Percentiles rank a stretch among this genome's conserved stretches.
These are phyloP conservation scores for Microcyclospora pomicola DNA, from an alignment of 2,329 filamentous ascomycete genomes.

Conservation along the genomic window DNA sequence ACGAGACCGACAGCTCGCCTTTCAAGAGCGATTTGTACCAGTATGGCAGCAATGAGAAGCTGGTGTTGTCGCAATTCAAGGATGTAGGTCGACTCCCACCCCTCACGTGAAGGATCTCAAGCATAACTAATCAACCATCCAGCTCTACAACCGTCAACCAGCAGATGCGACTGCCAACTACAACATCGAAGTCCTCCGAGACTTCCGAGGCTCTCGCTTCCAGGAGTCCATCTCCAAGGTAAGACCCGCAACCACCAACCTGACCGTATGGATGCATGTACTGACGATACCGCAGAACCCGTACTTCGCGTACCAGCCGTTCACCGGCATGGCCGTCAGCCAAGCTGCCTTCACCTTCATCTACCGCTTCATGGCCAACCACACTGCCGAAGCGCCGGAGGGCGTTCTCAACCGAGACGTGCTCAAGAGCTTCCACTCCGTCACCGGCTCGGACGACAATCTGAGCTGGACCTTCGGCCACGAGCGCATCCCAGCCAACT, in stretches of 20 bases:
- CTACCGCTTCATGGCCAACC: constrained; percentile 28
- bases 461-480: constrained; percentile 20
- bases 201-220: constrained; percentile 17
- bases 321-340: constrained; percentile 18
- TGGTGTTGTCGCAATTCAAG: constrained; percentile 12
- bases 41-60: constrained; percentile 11
- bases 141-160: constrained; percentile 16
- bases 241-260: no score
- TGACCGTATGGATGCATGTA: no score
- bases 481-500: constrained; percentile 31
- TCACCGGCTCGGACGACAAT: constrained; percentile 21
- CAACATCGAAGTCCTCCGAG: constrained; percentile 18
- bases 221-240: constrained; percentile 15
- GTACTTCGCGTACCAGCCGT: constrained; percentile 12
- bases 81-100: no score
- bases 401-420: constrained; percentile 24
- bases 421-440: constrained; percentile 28
- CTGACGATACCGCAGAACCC: no score
- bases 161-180: constrained; percentile 17
- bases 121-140: no score
- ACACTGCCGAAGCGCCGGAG: constrained; percentile 25
- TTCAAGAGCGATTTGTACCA: constrained; percentile 20
- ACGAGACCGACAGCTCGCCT: constrained; percentile 23
- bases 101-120: no score
- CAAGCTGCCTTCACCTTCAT: constrained; percentile 22